Base-by-base conservation (phyloP, 192 early-diverging fungal species). In the Chytriomyces confervae region DNA sequence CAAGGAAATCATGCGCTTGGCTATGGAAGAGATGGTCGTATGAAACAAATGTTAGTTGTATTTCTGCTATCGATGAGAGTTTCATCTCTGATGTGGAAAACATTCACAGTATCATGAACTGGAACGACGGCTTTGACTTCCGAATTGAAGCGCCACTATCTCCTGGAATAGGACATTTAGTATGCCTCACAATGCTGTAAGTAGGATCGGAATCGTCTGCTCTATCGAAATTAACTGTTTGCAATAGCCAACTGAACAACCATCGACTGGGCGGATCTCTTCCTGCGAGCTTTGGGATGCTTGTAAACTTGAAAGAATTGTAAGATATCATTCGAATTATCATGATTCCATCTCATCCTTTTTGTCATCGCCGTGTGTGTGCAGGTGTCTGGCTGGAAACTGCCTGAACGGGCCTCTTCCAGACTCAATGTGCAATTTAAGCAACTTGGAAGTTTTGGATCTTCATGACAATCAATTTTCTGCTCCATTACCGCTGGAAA, bases 381-480 rank as follows among this genome's bases (percentile, higher is more conserved):
- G 36, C n/a, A 68, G 29, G 8, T 68, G 66, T 60, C 24, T 72
- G 16, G 18, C 50, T 8, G 70, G 70, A 16, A 72, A 72, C 70
- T 13, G n/a, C 11, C 13, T 72, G 24, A 24, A 9, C 9, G 70
- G 70, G 9, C 70, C 70, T 3, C n/a, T 72, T 18, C 70, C 70
- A 36, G 70, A 72, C 51, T 51, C 70, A 9, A 60, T 72, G 16
- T 60, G 51, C 29, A 23, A 27, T 10, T 44, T 72, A 18, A 51
- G 18, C 16, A 36, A 36, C 11, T 44, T 72, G 23, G 70, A 72
- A 24, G 51, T 72, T 27, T 20, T 72, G 9, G 70, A 72, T 43
- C 29, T 72, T 9, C 70, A 72, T 60, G 70, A 72, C 51, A 72
- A 72, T 60, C 50, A 72, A 60, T 24, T 72, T n/a, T 60, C 50